phyloP scores from a whole-genome alignment of 73 alveolate species.

The Tetrahymena elliotti region DNA sequence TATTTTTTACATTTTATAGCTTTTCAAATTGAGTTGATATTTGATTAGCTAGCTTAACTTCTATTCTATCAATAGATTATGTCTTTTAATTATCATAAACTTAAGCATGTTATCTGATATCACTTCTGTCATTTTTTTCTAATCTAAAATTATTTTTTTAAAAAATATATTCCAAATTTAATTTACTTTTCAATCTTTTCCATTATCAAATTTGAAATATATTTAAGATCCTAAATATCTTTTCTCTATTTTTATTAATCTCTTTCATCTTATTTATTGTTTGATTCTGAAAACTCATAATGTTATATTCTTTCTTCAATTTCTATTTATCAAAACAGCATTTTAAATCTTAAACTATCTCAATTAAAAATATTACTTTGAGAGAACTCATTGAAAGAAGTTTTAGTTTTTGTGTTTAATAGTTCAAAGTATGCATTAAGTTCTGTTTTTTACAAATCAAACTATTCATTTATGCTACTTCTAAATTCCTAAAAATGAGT shows the following conservation, averaged over 20 bases:
- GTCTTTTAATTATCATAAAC: not conserved
- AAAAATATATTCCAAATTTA: too few relatives aligned
- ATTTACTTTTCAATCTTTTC: not conserved
- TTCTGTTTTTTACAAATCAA: not conserved
- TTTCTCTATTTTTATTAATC: not conserved
- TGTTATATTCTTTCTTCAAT: not conserved
- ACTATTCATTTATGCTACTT: not conserved
- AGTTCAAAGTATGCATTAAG: not conserved
- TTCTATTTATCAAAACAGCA: not conserved
- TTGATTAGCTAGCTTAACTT: not conserved
- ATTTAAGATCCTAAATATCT: not conserved
- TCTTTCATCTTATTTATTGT: not conserved
- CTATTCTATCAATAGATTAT: not conserved
- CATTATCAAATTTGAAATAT: not conserved
- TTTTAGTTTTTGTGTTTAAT: not conserved
- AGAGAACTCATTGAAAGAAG: not conserved
- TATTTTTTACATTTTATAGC: not conserved
- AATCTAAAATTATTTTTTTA: not conserved
- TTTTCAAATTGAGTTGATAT: not conserved
- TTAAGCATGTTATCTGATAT: not conserved
- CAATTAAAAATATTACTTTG: not conserved
- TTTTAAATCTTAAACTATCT: not conserved
- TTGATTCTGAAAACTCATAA: not conserved
- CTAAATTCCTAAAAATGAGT: not conserved
- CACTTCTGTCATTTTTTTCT: not conserved